These are phyloP conservation scores for Oleoguttula mirabilis DNA, from an alignment of 495 filamentous ascomycete genomes.

Conservation along the genomic window DNA sequence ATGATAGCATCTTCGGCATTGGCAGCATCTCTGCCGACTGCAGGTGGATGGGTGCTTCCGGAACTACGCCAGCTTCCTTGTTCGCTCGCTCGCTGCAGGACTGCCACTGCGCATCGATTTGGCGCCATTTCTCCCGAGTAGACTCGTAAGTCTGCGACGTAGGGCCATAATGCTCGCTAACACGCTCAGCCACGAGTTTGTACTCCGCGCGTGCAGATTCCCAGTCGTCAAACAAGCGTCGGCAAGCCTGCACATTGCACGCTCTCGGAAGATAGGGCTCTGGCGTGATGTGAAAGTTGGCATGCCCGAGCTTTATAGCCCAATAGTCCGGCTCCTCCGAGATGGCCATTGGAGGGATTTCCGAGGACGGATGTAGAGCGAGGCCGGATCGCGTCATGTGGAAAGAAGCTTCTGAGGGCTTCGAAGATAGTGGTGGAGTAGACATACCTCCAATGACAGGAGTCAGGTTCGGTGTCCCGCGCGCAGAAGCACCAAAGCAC, in stretches of 20 bases:
- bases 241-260: conserved; percentile 48
- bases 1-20: conserved; percentile 47
- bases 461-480: conserved; percentile 33
- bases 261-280: conserved; percentile 61
- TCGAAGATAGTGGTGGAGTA: conserved; percentile 68
- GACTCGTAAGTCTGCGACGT: conserved; percentile 73
- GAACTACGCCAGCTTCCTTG: conserved; percentile 29
- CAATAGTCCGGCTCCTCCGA: conserved; percentile 62
- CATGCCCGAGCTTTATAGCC: conserved; percentile 74
- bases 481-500: conserved; percentile 25
- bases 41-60: background rate
- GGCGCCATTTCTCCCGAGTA: conserved; percentile 75
- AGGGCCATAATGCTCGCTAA: conserved; percentile 71
- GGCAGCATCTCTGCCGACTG: conserved; percentile 37
- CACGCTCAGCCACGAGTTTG: conserved; percentile 70
- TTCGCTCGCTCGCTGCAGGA: conserved; percentile 48
- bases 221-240: conserved; percentile 64
- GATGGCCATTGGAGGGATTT: conserved; percentile 49
- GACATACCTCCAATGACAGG: conserved; percentile 41
- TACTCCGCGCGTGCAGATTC: conserved; percentile 68
- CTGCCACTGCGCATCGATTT: conserved; percentile 61
- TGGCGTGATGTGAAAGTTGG: conserved; percentile 81
- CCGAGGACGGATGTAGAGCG: conserved; percentile 37
- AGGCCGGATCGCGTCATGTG: conserved; percentile 32
- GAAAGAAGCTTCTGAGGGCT: conserved; percentile 68